Base-by-base conservation (phyloP, 495 filamentous ascomycete genomes). In the Penicillium flavigenum region DNA sequence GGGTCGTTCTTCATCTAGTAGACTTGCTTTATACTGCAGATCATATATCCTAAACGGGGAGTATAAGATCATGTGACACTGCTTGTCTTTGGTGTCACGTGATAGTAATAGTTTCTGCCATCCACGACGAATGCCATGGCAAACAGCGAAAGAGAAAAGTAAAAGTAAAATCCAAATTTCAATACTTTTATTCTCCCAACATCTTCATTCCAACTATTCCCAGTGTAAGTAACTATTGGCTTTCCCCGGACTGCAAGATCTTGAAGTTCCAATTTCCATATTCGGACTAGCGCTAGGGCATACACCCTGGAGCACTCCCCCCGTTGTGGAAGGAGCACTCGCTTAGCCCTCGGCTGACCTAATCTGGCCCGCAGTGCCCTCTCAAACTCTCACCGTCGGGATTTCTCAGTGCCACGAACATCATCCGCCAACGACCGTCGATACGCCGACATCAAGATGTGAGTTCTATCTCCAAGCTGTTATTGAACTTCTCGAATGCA, bases 361-460 rank as follows among this genome's bases (percentile, higher is more conserved):
- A 79, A 78, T 72, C 75, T 65, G 59, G 63, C 70, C 67, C 62
- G 68, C 66, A 29, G 53, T 55, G 53, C 31, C 43, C 53, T 39
- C 74, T 75, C 71, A 74, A 76, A 76, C 72, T 76, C 74, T 77
- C 75, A 70, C 67, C 57, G 67, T 60, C 64, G 65, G 67, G 72
- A 73, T 68, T 78, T 74, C 70, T 66, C 69, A 77, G 75, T 74
- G 73, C 73, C 69, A 77, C 76, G 76, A 79, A 78, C 75, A 73
- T 74, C 72, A 76, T 73, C 75, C 72, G 73, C 75, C 74, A 78
- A 76, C 73, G 76, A 79, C 76, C 75, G 76, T 79, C 76, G 73
- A 77, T 73, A 79, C 75, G 74, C 76, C 75, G 76, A 76, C 76
- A 72, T 78, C 76, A 78, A 79, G 76, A 79, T 79, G 76, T 79